phyloP scores from a whole-genome alignment of 2,329 filamentous ascomycete genomes.

The Colletotrichum gloeosporioides region DNA sequence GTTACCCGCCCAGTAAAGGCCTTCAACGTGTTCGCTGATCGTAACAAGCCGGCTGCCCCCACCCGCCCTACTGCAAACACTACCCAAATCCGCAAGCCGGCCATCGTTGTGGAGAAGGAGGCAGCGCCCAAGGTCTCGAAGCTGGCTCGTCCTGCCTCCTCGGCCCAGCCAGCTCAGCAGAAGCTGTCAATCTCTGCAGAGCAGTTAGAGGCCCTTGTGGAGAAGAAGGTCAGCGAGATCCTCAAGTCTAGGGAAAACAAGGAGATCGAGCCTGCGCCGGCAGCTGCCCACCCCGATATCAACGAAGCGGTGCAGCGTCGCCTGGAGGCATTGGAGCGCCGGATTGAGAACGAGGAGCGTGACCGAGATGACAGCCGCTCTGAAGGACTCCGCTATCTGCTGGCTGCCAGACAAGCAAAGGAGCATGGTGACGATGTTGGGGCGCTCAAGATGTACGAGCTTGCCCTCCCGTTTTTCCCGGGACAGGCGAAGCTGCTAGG shows the following conservation, averaged over 20 bases:
- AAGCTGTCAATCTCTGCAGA: slow-evolving; percentile 66
- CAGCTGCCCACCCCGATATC: slow-evolving; percentile 55
- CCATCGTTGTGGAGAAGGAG: slow-evolving; percentile 41
- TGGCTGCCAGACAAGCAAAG: slow-evolving; percentile 93
- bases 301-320: slow-evolving; percentile 81
- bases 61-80: slow-evolving; percentile 39
- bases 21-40: slow-evolving; percentile 88
- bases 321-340: slow-evolving; percentile 82
- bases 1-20: slow-evolving; percentile 77
- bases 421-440: slow-evolving; percentile 79
- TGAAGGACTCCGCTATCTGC: slow-evolving; percentile 82
- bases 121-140: slow-evolving; percentile 41
- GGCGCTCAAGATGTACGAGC: slow-evolving; percentile 84
- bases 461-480: slow-evolving; percentile 85
- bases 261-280: slow-evolving; percentile 50
- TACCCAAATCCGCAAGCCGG: slow-evolving; percentile 46
- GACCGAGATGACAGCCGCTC: slow-evolving; percentile 71
- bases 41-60: slow-evolving; percentile 51
- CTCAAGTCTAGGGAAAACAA: slow-evolving; percentile 75
- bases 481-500: slow-evolving; percentile 77
- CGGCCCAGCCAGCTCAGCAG: slow-evolving; percentile 24
- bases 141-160: slow-evolving; percentile 32
- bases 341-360: slow-evolving; percentile 71
- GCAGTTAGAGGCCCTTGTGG: slow-evolving; percentile 88
- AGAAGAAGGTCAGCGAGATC: slow-evolving; percentile 89